A percentile compares a stretch with the other conserved stretches of the same genome.
Evolutionary conservation across 2,329 filamentous ascomycete genomes (phyloP).

Genomic region (Scytalidium lignicola): DNA sequence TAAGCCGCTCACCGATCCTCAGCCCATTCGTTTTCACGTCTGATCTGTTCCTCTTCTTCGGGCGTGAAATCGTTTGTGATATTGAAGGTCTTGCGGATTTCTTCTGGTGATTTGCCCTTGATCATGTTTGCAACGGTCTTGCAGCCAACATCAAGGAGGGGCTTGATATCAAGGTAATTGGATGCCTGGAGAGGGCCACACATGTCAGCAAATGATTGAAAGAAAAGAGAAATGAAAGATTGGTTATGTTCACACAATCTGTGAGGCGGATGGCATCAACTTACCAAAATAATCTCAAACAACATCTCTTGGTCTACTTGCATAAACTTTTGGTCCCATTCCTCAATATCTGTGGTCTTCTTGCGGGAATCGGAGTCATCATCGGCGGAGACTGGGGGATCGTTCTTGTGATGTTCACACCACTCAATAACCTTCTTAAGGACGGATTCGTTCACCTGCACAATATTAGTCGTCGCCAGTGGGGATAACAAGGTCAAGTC

Average conservation of each 20-base stretch:
- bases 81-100: slow-evolving; percentile 99
- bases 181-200: slow-evolving; percentile 73
- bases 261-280: no score
- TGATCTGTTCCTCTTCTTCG: slow-evolving; percentile 97
- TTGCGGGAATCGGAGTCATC: slow-evolving; percentile 92
- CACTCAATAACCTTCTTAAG: slow-evolving; percentile 96
- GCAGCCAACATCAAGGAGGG: slow-evolving; percentile 94
- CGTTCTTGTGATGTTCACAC: slow-evolving; percentile 91
- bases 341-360: slow-evolving; percentile 98
- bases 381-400: slow-evolving; percentile 75
- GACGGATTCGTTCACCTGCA: slow-evolving; percentile 83
- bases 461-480: slow-evolving; percentile 7
- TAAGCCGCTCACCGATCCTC: slow-evolving; percentile 62
- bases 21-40: slow-evolving; percentile 86
- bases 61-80: slow-evolving; percentile 99
- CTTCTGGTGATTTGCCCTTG: slow-evolving; percentile 99
- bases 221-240: neutral
- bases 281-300: slow-evolving; percentile 95
- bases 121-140: slow-evolving; percentile 99
- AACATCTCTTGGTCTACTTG: slow-evolving; percentile 99
- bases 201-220: slow-evolving; percentile 7
- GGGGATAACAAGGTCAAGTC: slow-evolving; percentile 1
- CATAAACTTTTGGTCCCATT: slow-evolving; percentile 99
- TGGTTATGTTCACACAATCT: neutral
- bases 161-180: slow-evolving; percentile 99